Percentiles rank a stretch among this genome's conserved stretches.
phyloP scores from a whole-genome alignment of 2,329 filamentous ascomycete species.

The Bipolaris bicolor region DNA sequence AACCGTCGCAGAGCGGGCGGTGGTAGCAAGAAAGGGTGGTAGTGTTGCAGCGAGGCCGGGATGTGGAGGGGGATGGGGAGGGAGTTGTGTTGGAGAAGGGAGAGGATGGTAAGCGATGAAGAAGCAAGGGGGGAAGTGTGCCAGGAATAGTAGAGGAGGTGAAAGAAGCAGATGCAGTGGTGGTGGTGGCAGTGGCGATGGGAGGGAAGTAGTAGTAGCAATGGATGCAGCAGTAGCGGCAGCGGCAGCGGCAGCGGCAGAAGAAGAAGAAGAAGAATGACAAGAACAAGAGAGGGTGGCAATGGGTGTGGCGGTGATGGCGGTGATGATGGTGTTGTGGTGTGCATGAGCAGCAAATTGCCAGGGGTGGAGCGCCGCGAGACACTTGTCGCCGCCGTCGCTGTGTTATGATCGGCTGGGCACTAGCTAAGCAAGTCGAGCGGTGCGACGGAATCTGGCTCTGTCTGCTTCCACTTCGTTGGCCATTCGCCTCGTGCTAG shows the following conservation, averaged over 20 bases:
- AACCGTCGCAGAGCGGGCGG: conserved; percentile 7
- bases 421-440: conserved; percentile 6
- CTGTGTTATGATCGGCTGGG: conserved; percentile 14
- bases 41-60: not conserved
- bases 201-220: not conserved
- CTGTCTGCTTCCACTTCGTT: not conserved
- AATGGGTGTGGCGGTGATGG: not conserved
- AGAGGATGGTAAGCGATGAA: not conserved
- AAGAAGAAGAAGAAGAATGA: not conserved
- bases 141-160: not conserved
- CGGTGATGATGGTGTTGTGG: not conserved
- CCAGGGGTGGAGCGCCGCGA: conserved; percentile 18
- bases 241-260: not conserved
- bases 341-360: not conserved
- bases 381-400: conserved; percentile 10
- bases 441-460: conserved; percentile 12
- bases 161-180: not conserved
- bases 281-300: not conserved
- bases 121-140: not conserved
- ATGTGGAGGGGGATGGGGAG: not conserved
- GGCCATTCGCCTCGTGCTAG: too few species aligned
- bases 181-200: not conserved
- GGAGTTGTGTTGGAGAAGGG: too few species aligned
- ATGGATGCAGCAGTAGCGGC: not conserved
- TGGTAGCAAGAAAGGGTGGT: not conserved